Base-by-base conservation (phyloP, 129 eudicot species). In the Centaurea solstitialis region DNA sequence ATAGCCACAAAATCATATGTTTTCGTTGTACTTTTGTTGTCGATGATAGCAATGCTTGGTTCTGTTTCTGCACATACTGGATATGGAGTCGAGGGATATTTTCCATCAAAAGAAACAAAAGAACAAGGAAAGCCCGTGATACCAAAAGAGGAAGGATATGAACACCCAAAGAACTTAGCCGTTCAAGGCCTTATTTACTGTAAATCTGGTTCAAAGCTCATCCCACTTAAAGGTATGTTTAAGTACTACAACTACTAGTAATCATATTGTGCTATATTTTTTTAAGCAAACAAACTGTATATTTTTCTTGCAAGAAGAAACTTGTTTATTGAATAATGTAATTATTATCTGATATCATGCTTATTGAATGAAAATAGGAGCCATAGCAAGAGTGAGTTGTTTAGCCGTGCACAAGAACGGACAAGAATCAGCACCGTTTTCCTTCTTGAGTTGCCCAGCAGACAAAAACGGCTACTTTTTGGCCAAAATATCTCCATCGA, bases 141-240 rank as follows among this genome's bases (percentile, higher is more conserved):
- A 18, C 73, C 80, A 39, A 33, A 72, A 69, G 35, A 41, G 50
- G 69, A 67, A 21, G 84, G 69, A 50, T 30, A 67, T 4, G 81
- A 82, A 73, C 76, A 83, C 20, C 89, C 88, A 2, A 45, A 65
- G 15, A 80, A 81, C 76, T 77, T 90, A 18, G 83, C 84, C 4
- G 84, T 88, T 68, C 94, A 90, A 76, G 94, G 94, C n/a, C 72
- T 87, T 64, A 79, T 90, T 45, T 90, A 87, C 21, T 90, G 92
- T 73, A 90, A 88, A 38, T 85, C 80, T 20, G 85, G 83, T 70
- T 57, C 85, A 21, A 74, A 86, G 37, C 75, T 81, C 68, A 72
- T 75, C 77, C 91, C 88, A 35, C 86, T 87, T 70, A 81, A 85
- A 83, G 94, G 94, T 89, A 74, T 18, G 11, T 21, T 37, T 39